Conservation (phyloP, 1,139 yeast genomes). For the Nakaseomyces sp. region DNA sequence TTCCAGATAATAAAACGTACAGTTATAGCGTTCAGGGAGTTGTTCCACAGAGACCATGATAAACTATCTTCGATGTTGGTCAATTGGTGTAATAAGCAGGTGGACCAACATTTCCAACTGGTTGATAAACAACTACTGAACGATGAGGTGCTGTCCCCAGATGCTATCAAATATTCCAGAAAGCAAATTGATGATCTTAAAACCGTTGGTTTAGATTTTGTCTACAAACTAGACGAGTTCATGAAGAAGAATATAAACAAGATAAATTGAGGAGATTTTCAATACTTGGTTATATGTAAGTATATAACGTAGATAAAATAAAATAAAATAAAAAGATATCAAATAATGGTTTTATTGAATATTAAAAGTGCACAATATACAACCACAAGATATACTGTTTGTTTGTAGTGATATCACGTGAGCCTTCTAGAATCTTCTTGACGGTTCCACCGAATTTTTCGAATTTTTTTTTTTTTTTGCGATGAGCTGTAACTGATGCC, state of each 20-base stretch:
- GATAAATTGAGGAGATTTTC: no score
- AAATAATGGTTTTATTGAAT: no score
- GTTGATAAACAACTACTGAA: constrained; percentile 65
- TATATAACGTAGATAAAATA: constrained; percentile 19
- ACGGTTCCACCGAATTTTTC: not conserved
- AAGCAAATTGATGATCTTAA: constrained; percentile 57
- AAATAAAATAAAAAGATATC: not conserved
- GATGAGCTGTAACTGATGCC: no score
- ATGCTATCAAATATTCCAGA: constrained; percentile 44
- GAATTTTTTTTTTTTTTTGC: not conserved
- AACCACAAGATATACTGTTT: no score
- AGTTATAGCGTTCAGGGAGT: constrained; percentile 37
- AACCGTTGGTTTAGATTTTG: constrained; percentile 64
- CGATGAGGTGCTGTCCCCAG: constrained; percentile 42
- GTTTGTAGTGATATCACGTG: no score
- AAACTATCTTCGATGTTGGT: constrained; percentile 38
- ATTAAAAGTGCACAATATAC: no score
- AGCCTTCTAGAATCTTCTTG: constrained; percentile 1
- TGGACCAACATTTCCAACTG: constrained; percentile 49
- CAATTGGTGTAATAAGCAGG: constrained; percentile 65
- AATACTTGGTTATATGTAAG: no score
- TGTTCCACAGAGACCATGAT: constrained; percentile 36
- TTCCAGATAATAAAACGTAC: constrained; percentile 48
- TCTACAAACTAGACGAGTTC: constrained; percentile 31
- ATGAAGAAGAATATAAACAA: constrained; percentile 22